These are phyloP conservation scores for Wickerhamomyces mucosus DNA, from an alignment of 805 yeast species.

Conservation along the genomic window DNA sequence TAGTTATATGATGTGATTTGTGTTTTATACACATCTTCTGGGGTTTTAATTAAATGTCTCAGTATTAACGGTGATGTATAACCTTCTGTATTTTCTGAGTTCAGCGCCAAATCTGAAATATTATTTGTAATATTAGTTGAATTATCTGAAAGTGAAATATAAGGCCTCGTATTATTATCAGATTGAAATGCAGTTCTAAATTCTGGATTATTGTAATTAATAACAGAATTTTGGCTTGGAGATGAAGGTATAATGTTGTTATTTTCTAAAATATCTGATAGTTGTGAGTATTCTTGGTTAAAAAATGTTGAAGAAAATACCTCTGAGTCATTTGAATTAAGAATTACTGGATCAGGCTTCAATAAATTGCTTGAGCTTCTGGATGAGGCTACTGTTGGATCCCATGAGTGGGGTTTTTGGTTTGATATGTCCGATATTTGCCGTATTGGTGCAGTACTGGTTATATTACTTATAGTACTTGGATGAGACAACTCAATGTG, in stretches of 20 bases:
- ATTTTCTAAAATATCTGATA: constrained; percentile 28
- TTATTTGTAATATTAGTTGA: constrained; percentile 7
- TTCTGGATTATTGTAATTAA: constrained; percentile 13
- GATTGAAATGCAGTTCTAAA: constrained; percentile 19
- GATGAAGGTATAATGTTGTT: constrained; percentile 11
- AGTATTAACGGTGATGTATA: constrained; percentile 50
- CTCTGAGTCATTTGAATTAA: constrained; percentile 14
- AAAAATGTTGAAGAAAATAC: constrained; percentile 25
- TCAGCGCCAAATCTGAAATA: constrained; percentile 7
- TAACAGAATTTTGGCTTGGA: constrained; percentile 15
- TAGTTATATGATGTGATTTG: constrained; percentile 81
- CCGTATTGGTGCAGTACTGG: too few species aligned
- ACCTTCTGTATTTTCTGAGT: constrained; percentile 19
- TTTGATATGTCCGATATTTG: too few species aligned
- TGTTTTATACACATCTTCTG: constrained; percentile 73
- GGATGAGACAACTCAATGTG: too few species aligned
- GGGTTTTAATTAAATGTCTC: constrained; percentile 51
- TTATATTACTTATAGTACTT: too few species aligned
- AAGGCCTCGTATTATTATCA: constrained; percentile 21
- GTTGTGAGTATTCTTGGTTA: constrained; percentile 32
- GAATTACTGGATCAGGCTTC: constrained; percentile 1
- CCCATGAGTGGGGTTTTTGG: constrained; percentile 1
- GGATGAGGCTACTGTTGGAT: constrained; percentile 1
- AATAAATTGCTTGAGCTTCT: not conserved
- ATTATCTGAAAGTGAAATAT: constrained; percentile 19